Conservation (phyloP, 805 yeast species). For the Ogataea methanolica region DNA sequence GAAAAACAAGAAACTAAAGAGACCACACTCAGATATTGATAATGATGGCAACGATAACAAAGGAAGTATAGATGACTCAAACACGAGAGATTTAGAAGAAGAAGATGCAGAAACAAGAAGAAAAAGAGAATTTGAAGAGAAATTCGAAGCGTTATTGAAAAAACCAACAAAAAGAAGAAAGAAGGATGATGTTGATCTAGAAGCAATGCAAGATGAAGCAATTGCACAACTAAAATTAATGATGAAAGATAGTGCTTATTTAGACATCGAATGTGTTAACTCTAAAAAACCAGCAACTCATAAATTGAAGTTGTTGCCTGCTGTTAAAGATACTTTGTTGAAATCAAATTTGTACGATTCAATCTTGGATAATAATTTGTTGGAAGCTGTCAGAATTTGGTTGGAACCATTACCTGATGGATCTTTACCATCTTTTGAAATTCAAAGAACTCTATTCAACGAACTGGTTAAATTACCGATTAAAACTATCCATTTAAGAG, state of each 20-base stretch:
- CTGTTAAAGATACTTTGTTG: slow-evolving; percentile 69
- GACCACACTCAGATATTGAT: slow-evolving; percentile 5
- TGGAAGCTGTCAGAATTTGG: slow-evolving; percentile 95
- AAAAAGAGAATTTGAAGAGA: slow-evolving; percentile 76
- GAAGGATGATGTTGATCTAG: slow-evolving; percentile 89
- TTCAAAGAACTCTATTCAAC: slow-evolving; percentile 79
- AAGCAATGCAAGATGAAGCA: slow-evolving; percentile 89
- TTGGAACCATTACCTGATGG: slow-evolving; percentile 98
- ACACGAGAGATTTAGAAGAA: slow-evolving; percentile 1
- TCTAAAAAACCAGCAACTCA: slow-evolving; percentile 67
- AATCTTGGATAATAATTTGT: slow-evolving; percentile 85
- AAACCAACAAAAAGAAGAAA: slow-evolving; percentile 54
- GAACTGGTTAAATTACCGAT: slow-evolving; percentile 79
- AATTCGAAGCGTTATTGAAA: slow-evolving; percentile 73
- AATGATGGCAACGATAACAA: background rate
- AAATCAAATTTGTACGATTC: slow-evolving; percentile 87
- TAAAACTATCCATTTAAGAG: slow-evolving; percentile 92
- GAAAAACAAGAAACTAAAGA: slow-evolving; percentile 11
- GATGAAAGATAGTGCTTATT: slow-evolving; percentile 85
- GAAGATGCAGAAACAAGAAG: slow-evolving; percentile 33
- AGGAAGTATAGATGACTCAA: background rate
- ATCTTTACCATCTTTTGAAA: slow-evolving; percentile 94
- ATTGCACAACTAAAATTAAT: slow-evolving; percentile 76
- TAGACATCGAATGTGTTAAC: slow-evolving; percentile 55
- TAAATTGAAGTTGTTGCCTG: slow-evolving; percentile 75